Evolutionary conservation across 2,329 filamentous ascomycete genomes (phyloP).

Genomic region (Aspergillus fischeri): DNA sequence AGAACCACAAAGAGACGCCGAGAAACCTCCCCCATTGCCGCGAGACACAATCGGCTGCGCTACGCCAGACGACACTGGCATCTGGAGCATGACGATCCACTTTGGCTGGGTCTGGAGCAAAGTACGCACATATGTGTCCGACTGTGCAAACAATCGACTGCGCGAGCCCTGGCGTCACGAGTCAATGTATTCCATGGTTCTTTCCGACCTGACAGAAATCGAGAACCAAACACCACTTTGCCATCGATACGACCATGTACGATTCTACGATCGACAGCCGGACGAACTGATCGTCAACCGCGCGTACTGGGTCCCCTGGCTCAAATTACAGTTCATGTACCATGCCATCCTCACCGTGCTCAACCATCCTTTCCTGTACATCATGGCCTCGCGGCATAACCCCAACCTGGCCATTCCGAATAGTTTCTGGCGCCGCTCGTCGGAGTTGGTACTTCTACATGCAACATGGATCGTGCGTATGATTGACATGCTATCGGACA

Average conservation of each 20-base stretch:
- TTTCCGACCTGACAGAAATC: slow-evolving; percentile 50
- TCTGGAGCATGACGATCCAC: slow-evolving; percentile 50
- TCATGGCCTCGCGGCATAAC: slow-evolving; percentile 50
- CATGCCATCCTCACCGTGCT: slow-evolving; percentile 50
- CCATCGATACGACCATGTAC: slow-evolving; percentile 51
- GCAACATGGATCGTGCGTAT: slow-evolving; percentile 53
- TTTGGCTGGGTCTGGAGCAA: slow-evolving; percentile 52
- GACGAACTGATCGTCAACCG: slow-evolving; percentile 45
- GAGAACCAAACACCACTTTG: slow-evolving; percentile 46
- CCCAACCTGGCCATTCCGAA: slow-evolving; percentile 51
- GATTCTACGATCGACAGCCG: slow-evolving; percentile 48
- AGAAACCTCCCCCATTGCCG: slow-evolving; percentile 42
- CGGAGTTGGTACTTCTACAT: slow-evolving; percentile 49
- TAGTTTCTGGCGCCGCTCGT: slow-evolving; percentile 52
- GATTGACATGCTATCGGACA: slow-evolving; percentile 53
- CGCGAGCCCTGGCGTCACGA: slow-evolving; percentile 52
- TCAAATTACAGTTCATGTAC: slow-evolving; percentile 53
- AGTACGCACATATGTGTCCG: slow-evolving; percentile 43
- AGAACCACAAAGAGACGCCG: slow-evolving; percentile 20
- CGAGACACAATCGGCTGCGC: slow-evolving; percentile 44
- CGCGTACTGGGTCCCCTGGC: slow-evolving; percentile 51
- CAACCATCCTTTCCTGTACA: slow-evolving; percentile 54
- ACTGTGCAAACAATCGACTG: slow-evolving; percentile 46
- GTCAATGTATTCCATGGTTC: slow-evolving; percentile 49
- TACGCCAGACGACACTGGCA: slow-evolving; percentile 40